Conservation (phyloP, 2,329 filamentous ascomycete genomes). For the Fusarium avenaceum region DNA sequence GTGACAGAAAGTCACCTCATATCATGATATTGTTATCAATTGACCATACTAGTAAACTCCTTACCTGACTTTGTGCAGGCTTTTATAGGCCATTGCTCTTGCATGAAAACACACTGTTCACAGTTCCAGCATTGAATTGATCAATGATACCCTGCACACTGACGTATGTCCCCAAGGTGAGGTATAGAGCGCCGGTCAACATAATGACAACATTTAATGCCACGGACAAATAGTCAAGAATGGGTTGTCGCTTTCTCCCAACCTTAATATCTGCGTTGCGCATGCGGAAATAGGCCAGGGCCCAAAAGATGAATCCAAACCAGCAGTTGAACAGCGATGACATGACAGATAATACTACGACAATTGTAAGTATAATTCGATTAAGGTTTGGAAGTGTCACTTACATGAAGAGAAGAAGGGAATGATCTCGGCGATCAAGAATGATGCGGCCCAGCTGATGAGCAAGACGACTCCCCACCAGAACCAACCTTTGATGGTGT, state of each 20-base stretch:
- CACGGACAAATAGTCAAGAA: conserved; percentile 68
- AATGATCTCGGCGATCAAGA: conserved; percentile 91
- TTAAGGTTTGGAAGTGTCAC: conserved; percentile 23
- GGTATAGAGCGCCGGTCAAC: conserved; percentile 79
- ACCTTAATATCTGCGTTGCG: conserved; percentile 70
- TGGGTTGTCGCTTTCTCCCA: conserved; percentile 62
- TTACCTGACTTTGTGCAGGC: neutral
- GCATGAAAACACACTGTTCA: conserved; percentile 82
- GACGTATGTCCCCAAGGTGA: conserved; percentile 84
- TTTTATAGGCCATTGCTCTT: conserved; percentile 73
- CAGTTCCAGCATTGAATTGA: conserved; percentile 74
- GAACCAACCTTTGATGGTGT: conserved; percentile 85
- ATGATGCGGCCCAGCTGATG: conserved; percentile 81
- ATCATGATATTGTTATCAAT: neutral
- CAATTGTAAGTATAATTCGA: conserved; percentile 8
- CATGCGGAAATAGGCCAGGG: conserved; percentile 83
- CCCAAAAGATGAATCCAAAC: conserved; percentile 97
- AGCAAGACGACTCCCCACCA: conserved; percentile 80
- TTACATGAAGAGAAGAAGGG: conserved; percentile 86
- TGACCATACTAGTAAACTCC: neutral
- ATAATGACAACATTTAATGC: conserved; percentile 80
- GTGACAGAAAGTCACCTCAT: neutral
- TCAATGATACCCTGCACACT: conserved; percentile 81
- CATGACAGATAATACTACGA: conserved; percentile 74
- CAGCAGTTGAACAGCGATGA: conserved; percentile 91